These are phyloP conservation scores for Diversispora eburnea DNA, from an alignment of 192 early-diverging fungal species.

Conservation along the genomic window DNA sequence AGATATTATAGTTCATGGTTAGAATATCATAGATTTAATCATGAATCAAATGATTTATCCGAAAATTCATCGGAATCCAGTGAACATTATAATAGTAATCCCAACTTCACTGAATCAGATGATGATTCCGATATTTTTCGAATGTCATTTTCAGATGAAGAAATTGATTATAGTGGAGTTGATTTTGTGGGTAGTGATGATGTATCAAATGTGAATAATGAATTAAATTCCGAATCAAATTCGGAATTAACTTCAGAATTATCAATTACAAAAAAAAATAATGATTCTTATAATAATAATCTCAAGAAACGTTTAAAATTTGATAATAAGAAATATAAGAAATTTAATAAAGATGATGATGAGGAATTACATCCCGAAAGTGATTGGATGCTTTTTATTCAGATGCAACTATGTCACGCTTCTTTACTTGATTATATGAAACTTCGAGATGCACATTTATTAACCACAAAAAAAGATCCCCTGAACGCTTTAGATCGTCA, in stretches of 20 bases:
- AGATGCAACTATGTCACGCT: slow-evolving; percentile 90
- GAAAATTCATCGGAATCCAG: neutral
- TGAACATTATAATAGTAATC: slow-evolving; percentile 14
- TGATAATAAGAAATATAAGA: too few species aligned
- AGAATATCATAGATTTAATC: slow-evolving; percentile 52
- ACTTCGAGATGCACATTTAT: slow-evolving; percentile 1
- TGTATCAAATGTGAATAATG: neutral
- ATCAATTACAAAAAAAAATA: neutral
- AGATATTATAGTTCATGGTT: slow-evolving; percentile 93
- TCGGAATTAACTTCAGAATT: too few species aligned
- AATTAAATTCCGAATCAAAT: neutral
- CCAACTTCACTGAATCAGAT: slow-evolving; percentile 33
- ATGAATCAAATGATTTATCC: slow-evolving; percentile 10
- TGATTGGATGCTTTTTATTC: slow-evolving; percentile 65
- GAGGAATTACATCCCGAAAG: neutral
- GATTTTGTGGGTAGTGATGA: slow-evolving; percentile 33
- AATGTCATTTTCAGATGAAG: slow-evolving; percentile 26
- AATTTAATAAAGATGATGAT: neutral
- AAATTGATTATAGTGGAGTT: slow-evolving; percentile 28
- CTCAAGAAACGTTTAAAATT: too few species aligned
- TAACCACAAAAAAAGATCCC: slow-evolving; percentile 12
- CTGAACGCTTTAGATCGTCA: slow-evolving; percentile 27
- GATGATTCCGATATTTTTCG: slow-evolving; percentile 26
- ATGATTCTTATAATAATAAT: neutral
- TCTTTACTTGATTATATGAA: slow-evolving; percentile 65